phyloP scores from a whole-genome alignment of 2,329 filamentous ascomycete species.

The Hymenoscyphus fructigenus region DNA sequence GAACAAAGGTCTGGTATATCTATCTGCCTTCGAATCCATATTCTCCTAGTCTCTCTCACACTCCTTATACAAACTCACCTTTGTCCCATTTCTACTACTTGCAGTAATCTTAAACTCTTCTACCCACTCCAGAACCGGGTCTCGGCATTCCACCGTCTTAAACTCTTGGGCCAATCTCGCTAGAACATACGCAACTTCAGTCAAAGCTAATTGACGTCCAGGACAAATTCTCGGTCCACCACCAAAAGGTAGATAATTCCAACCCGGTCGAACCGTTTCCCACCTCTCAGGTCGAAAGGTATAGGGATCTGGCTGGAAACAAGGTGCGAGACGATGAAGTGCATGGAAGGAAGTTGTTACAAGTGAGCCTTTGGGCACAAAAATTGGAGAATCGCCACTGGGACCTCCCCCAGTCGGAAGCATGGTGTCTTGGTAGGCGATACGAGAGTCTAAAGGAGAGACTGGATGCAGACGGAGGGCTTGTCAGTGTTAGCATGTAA shows the following conservation, averaged over 20 bases:
- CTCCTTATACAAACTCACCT: background rate
- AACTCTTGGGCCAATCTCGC: background rate
- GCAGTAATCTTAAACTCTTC: slow-evolving; percentile 37
- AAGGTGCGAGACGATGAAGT: background rate
- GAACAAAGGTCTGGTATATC: no score
- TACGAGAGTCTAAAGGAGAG: background rate
- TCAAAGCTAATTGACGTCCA: background rate
- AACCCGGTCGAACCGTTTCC: background rate
- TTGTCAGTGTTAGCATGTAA: background rate
- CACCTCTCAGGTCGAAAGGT: background rate
- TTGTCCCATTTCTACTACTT: background rate
- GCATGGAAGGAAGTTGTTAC: background rate
- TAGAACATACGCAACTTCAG: background rate
- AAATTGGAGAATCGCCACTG: background rate
- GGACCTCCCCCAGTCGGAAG: background rate
- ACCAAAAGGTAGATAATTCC: background rate
- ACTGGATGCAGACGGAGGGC: background rate
- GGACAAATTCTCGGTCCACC: slow-evolving; percentile 2
- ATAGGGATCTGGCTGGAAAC: background rate
- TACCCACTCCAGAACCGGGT: slow-evolving; percentile 45
- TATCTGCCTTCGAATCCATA: no score
- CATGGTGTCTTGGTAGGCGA: background rate
- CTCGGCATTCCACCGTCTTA: slow-evolving; percentile 43
- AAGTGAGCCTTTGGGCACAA: background rate
- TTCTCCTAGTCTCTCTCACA: no score